Conservation (phyloP, 805 yeast species). For the Pachysolen tannophilus region DNA sequence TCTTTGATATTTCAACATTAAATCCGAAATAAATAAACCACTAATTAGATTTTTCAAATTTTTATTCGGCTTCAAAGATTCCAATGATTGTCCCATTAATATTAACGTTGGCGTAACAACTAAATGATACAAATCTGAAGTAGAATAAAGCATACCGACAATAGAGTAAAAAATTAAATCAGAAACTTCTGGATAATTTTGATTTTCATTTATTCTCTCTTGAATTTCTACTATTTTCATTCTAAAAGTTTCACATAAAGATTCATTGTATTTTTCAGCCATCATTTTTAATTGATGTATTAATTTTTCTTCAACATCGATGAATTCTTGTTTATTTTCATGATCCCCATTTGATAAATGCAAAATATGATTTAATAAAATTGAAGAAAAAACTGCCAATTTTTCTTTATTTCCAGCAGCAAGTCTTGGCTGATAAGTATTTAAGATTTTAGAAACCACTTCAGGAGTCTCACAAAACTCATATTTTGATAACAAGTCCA, state of each 20-base stretch:
- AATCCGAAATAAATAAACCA: slow-evolving; percentile 61
- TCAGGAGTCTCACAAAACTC: slow-evolving; percentile 35
- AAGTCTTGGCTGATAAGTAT: slow-evolving; percentile 63
- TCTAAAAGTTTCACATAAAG: slow-evolving; percentile 57
- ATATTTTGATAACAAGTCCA: slow-evolving; percentile 22
- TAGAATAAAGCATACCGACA: slow-evolving; percentile 76
- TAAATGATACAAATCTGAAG: slow-evolving; percentile 92
- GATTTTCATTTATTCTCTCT: slow-evolving; percentile 33
- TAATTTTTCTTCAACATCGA: slow-evolving; percentile 26
- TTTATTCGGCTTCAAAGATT: slow-evolving; percentile 33
- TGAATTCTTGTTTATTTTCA: slow-evolving; percentile 18
- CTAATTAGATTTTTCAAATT: slow-evolving; percentile 27
- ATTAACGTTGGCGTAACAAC: slow-evolving; percentile 80
- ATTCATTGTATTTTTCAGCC: slow-evolving; percentile 57
- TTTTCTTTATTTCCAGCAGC: slow-evolving; percentile 78
- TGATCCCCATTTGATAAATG: slow-evolving; percentile 30
- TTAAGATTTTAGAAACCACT: slow-evolving; percentile 47
- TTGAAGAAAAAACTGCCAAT: slow-evolving; percentile 52
- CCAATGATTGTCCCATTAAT: slow-evolving; percentile 62
- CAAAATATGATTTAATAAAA: slow-evolving; percentile 56
- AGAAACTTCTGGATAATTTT: slow-evolving; percentile 29
- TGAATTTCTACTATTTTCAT: slow-evolving; percentile 48
- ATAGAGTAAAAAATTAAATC: slow-evolving; percentile 65
- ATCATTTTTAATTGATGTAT: slow-evolving; percentile 43
- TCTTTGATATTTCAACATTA: slow-evolving; percentile 65